Conservation (phyloP, 1,284 basidiomycete genomes). For the Earliella scabrosa region DNA sequence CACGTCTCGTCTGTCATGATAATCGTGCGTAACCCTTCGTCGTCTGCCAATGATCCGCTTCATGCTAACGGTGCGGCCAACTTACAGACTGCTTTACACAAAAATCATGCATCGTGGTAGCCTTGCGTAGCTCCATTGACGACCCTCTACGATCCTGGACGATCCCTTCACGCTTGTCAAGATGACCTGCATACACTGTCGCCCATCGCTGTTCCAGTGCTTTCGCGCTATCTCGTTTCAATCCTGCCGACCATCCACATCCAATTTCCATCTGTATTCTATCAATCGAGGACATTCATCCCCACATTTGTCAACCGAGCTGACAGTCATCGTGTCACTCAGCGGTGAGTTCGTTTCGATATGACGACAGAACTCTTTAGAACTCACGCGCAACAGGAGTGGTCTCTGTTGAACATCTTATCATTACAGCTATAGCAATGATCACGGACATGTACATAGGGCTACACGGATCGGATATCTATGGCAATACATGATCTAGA, state of each 20-base stretch:
- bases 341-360: too few species aligned
- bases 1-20: slow-evolving; percentile 11
- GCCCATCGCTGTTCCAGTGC: slow-evolving; percentile 11
- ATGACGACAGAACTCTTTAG: too few species aligned
- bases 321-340: too few species aligned
- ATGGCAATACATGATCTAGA: slow-evolving; percentile 36
- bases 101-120: neutral
- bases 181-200: slow-evolving; percentile 2
- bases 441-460: slow-evolving; percentile 11
- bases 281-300: neutral
- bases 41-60: neutral
- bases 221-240: slow-evolving; percentile 16
- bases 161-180: slow-evolving; percentile 6
- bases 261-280: slow-evolving; percentile 1
- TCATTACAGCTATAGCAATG: neutral
- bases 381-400: too few species aligned
- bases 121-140: neutral
- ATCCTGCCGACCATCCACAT: neutral
- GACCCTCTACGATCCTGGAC: slow-evolving; percentile 10
- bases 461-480: slow-evolving; percentile 17
- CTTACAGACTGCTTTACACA: neutral
- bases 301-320: too few species aligned
- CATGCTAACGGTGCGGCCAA: neutral
- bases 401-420: too few species aligned
- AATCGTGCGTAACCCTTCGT: slow-evolving; percentile 7